Conservation (phyloP, 1,284 basidiomycete genomes). For the Leccinum pseudoinsigne region DNA sequence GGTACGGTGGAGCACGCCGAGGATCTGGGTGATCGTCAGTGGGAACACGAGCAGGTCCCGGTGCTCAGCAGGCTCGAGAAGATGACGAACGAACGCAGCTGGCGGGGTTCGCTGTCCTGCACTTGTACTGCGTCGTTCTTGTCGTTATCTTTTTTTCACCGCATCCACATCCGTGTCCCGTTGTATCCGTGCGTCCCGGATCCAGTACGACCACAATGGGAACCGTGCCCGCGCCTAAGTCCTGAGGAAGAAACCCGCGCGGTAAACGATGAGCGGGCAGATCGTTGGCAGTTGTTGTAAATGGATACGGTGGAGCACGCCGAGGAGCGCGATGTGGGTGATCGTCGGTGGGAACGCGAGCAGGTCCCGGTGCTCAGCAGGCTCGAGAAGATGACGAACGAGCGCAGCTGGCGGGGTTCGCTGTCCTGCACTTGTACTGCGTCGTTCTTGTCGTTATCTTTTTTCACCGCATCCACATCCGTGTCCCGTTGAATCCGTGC, state of each 20-base stretch:
- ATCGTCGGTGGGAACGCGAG: constrained; percentile 56
- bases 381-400: constrained; percentile 40
- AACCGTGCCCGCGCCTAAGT: too few relatives aligned
- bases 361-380: constrained; percentile 38
- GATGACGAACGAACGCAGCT: constrained; percentile 42
- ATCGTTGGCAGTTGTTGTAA: constrained; percentile 55
- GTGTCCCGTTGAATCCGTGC: background rate
- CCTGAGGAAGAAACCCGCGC: too few relatives aligned
- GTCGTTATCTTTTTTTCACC: background rate
- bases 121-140: constrained; percentile 6
- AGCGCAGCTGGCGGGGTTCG: constrained; percentile 36
- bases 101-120: constrained; percentile 23
- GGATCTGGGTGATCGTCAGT: constrained; percentile 54
- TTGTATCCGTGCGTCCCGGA: background rate
- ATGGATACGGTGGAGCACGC: constrained; percentile 42
- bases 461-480: background rate
- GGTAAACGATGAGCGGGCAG: constrained; percentile 57
- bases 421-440: constrained; percentile 12
- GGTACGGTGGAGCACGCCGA: constrained; percentile 43
- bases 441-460: constrained; percentile 4
- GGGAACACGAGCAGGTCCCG: constrained; percentile 49
- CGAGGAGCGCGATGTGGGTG: constrained; percentile 56
- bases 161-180: background rate
- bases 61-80: constrained; percentile 36
- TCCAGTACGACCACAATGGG: too few relatives aligned